These are phyloP conservation scores for Fremontodendron californicum DNA, from an alignment of 345 rosid species.

Conservation along the genomic window DNA sequence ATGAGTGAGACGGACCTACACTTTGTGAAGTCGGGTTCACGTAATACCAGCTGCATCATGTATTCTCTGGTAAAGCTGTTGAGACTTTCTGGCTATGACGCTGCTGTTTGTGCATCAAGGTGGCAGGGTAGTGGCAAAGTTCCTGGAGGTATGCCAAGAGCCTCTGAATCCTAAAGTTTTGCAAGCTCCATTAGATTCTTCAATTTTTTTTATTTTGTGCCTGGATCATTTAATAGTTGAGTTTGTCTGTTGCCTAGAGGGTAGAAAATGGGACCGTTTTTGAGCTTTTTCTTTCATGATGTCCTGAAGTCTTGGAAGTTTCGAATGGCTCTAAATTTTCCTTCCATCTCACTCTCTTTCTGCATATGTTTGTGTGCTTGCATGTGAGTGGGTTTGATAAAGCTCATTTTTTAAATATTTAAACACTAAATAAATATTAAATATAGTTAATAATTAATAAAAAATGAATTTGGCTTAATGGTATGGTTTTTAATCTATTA, in stretches of 20 bases:
- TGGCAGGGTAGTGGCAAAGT: conserved; percentile 83
- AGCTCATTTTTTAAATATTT: no score
- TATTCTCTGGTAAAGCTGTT: conserved; percentile 73
- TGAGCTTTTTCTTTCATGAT: not conserved
- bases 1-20: conserved; percentile 53
- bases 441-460: no score
- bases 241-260: not conserved
- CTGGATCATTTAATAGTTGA: not conserved
- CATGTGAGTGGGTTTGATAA: not conserved
- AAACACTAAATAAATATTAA: no score
- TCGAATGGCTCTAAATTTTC: no score
- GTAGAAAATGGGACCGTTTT: not conserved
- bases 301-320: no score
- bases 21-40: conserved; percentile 50
- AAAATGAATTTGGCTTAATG: no score
- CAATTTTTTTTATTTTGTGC: not conserved
- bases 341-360: no score
- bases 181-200: not conserved
- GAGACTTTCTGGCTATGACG: no score
- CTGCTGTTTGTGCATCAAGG: no score
- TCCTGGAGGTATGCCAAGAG: conserved; percentile 67
- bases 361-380: not conserved
- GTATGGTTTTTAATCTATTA: no score
- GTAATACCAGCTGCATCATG: conserved; percentile 77
- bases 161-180: not conserved